Evolutionary conservation across 345 rosid species (phyloP).

Genomic region (Litchi chinensis): DNA sequence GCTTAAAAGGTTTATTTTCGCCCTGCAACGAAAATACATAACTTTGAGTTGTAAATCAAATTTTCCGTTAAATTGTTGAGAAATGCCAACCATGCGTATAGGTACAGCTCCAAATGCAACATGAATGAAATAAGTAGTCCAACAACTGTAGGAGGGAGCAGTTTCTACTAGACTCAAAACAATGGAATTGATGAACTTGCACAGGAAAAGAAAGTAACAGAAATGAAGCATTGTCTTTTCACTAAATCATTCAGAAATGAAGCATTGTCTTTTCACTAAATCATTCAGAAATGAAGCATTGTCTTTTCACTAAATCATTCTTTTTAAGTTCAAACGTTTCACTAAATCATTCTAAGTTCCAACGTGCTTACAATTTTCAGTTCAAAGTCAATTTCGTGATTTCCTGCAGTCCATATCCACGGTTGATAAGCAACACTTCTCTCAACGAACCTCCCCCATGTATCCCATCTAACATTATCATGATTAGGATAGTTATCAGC

Average conservation of each 20-base stretch:
- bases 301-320: neutral
- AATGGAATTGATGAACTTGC: neutral
- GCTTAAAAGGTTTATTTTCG: conserved; percentile 81
- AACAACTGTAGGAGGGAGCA: too few species aligned
- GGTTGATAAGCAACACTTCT: conserved; percentile 91
- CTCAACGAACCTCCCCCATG: conserved; percentile 90
- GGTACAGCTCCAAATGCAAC: neutral
- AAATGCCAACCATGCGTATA: neutral
- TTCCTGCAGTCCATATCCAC: conserved; percentile 95
- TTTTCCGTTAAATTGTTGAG: neutral
- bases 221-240: neutral
- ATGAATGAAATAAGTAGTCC: too few species aligned
- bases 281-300: neutral
- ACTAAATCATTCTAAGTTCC: neutral
- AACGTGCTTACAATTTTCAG: conserved; percentile 59
- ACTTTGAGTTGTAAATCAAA: neutral
- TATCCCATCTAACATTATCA: conserved; percentile 85
- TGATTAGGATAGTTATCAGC: conserved; percentile 74
- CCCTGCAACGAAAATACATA: conserved; percentile 52
- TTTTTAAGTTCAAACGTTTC: too few species aligned
- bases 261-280: too few species aligned
- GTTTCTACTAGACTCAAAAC: too few species aligned
- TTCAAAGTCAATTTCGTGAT: conserved; percentile 83
- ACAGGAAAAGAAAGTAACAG: neutral
- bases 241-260: neutral